These are phyloP conservation scores for Spergularia marina DNA, from an alignment of 148 eudicot species.

Conservation along the genomic window DNA sequence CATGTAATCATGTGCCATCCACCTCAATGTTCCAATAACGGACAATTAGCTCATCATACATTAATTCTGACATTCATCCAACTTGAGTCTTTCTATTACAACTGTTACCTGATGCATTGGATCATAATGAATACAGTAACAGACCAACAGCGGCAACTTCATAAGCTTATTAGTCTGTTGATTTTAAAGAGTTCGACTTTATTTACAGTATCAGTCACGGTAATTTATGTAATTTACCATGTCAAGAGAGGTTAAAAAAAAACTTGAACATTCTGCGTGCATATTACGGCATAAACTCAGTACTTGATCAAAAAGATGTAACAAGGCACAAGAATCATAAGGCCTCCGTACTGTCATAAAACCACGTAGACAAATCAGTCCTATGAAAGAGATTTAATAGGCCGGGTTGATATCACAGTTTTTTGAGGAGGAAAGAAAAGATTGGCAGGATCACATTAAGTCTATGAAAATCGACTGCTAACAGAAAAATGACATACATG, in stretches of 20 bases:
- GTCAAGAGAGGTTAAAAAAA: constrained; percentile 2
- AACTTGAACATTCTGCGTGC: not conserved
- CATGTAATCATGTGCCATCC: no score
- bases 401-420: constrained; percentile 7
- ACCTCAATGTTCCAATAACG: no score
- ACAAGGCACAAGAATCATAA: not conserved
- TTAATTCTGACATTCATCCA: no score
- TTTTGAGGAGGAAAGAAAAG: not conserved
- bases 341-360: not conserved
- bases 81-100: no score
- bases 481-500: constrained; percentile 17
- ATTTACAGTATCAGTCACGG: not conserved
- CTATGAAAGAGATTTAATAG: not conserved
- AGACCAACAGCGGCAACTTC: no score
- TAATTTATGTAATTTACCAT: not conserved
- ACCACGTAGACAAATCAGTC: not conserved
- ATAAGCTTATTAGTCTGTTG: not conserved
- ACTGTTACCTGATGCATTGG: no score
- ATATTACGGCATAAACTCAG: not conserved
- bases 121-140: no score
- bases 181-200: not conserved
- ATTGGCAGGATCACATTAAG: constrained; percentile 27
- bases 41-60: no score
- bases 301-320: not conserved
- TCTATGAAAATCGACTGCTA: constrained; percentile 15